These are phyloP conservation scores for Podospora appendiculata DNA, from an alignment of 495 filamentous ascomycete genomes.

Conservation along the genomic window DNA sequence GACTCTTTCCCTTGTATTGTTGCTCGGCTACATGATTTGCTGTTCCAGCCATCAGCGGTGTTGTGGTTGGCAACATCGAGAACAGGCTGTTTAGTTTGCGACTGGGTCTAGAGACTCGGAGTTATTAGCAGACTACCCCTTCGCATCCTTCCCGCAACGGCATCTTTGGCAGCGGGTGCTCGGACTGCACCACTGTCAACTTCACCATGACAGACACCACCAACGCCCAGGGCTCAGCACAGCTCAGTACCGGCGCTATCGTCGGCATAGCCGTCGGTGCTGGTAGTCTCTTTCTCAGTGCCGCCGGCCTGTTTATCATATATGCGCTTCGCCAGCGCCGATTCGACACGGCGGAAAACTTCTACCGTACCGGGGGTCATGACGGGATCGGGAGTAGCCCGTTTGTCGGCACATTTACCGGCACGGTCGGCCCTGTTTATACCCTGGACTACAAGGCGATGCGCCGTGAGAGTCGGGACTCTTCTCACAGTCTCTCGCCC, in stretches of 20 bases:
- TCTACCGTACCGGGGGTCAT: conserved; percentile 5
- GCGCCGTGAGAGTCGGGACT: too few relatives aligned
- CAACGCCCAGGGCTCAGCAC: neutral
- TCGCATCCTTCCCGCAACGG: conserved; percentile 2
- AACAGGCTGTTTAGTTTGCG: too few relatives aligned
- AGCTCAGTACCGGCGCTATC: conserved; percentile 35
- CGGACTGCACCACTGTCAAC: conserved; percentile 5
- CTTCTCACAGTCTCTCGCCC: too few relatives aligned
- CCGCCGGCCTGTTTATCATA: conserved; percentile 29
- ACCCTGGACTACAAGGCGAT: conserved; percentile 23
- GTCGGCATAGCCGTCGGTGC: conserved; percentile 36
- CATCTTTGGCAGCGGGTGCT: conserved; percentile 22
- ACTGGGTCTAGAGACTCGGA: too few relatives aligned
- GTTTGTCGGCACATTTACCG: neutral
- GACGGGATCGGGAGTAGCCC: neutral
- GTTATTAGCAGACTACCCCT: too few relatives aligned
- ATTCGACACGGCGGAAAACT: conserved; percentile 14
- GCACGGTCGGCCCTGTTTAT: conserved; percentile 10
- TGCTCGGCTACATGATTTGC: neutral
- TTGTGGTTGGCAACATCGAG: too few relatives aligned
- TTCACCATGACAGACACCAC: conserved; percentile 4
- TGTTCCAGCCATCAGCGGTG: too few relatives aligned
- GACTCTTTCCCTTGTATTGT: neutral
- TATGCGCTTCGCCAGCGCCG: conserved; percentile 33
- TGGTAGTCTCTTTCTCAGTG: conserved; percentile 29